Evolutionary conservation across 176 grass and related monocot species (phyloP), one percentile per base, ranked within the genome.

Genomic region (Carex myosuroides): DNA sequence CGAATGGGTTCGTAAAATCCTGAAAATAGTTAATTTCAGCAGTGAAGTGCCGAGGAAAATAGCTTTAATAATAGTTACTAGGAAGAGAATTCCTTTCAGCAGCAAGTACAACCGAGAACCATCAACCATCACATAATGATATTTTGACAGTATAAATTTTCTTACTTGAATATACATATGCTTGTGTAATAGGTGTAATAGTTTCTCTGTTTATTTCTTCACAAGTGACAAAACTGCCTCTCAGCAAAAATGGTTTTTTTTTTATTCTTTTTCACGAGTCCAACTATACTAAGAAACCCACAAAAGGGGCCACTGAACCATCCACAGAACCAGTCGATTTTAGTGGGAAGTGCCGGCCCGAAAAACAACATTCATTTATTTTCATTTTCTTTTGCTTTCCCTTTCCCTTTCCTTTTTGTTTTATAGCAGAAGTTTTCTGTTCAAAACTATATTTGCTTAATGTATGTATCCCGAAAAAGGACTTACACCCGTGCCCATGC

Each of bases 401-500:
- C 20, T 44, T 70, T 20, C 10, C 3, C 24, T 77, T 3, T 29
- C 50, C 11, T 7, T 54, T 18, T 56, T 56, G 50, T 77, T 78
- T 57, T 32, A 32, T 57, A 55, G 21, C 26, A 20, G 67, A 70
- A 44, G 9, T 39, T 63, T 78, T 50, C 18, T 64, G 59, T 44
- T 26, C 12, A 81, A 50, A 81, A n/a, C 24, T 68, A 58, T 29
- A 20, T 64, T 24, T 48, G 3, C 18, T 12, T 46, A 81, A 46
- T 81, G 39, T 62, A 13, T 81, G n/a, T 24, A 46, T 81, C 68
- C 39, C 66, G 5, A 39, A 79, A 6, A 67, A 82, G 83, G 46
- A 91, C 90, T 91, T 84, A 99, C 96, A 63, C 93, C 96, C 66
- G 85, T 92, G 86, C 96, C 96, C 93, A 99, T 95, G 85, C 96